phyloP scores from a whole-genome alignment of 768 basidiomycete species.

The Pulveroboletus ravenelii region DNA sequence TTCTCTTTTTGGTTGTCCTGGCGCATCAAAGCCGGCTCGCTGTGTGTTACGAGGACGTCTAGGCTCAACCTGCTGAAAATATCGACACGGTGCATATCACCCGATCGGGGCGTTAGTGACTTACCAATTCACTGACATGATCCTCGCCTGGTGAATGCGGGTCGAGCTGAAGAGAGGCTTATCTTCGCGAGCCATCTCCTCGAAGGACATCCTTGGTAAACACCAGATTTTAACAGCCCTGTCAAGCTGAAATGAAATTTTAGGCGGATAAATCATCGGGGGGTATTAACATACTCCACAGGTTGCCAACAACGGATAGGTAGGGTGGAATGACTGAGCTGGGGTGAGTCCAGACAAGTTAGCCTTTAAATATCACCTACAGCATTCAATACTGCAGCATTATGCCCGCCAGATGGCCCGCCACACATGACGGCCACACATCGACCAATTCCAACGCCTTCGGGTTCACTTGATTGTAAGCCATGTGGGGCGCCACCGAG shows the following conservation, averaged over 20 bases:
- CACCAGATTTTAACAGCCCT: conserved; percentile 75
- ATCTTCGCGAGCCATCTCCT: conserved; percentile 55
- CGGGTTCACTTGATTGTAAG: conserved; percentile 51
- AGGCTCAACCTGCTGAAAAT: conserved; percentile 44
- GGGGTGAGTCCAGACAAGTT: conserved; percentile 1
- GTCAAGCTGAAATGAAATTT: conserved; percentile 48
- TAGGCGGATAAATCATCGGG: background rate
- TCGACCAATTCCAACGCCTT: conserved; percentile 54
- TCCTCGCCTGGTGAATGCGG: conserved; percentile 59
- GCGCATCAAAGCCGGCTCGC: conserved; percentile 48
- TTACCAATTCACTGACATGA: conserved; percentile 63
- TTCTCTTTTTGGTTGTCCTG: conserved; percentile 18
- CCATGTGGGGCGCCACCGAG: conserved; percentile 68
- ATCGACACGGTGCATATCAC: background rate
- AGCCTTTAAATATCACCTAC: conserved; percentile 32
- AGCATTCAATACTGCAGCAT: conserved; percentile 62
- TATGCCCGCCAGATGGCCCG: conserved; percentile 68
- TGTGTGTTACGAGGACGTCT: conserved; percentile 53
- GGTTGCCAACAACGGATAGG: conserved; percentile 64
- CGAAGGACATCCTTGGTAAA: conserved; percentile 36
- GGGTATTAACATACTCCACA: conserved; percentile 54
- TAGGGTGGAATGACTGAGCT: conserved; percentile 62
- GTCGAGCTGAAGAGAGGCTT: conserved; percentile 73
- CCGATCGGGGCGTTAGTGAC: background rate
- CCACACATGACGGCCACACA: conserved; percentile 66